Conservation (phyloP, 2,329 filamentous ascomycete genomes). For the Epichloe coenophiala region DNA sequence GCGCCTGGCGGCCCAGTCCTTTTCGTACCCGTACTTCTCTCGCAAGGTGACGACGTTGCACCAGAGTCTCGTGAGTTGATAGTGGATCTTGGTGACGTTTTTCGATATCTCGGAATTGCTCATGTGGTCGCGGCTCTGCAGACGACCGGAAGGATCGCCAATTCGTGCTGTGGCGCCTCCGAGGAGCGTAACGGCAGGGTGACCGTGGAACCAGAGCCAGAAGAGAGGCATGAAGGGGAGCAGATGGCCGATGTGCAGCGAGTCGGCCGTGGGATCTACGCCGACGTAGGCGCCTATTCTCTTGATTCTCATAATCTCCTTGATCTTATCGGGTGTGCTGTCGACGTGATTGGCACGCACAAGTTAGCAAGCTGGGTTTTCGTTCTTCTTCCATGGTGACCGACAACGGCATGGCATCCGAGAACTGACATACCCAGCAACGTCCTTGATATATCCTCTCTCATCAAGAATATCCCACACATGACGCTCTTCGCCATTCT, state of each 20-base stretch:
- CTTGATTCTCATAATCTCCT: constrained; percentile 48
- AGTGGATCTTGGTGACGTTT: constrained; percentile 56
- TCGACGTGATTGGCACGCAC: not conserved
- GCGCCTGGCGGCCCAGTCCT: constrained; percentile 51
- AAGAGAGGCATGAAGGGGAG: constrained; percentile 72
- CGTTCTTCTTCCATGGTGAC: not conserved
- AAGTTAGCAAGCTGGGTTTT: not conserved
- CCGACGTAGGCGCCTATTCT: constrained; percentile 66
- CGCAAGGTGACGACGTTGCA: constrained; percentile 55
- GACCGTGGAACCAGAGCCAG: constrained; percentile 71
- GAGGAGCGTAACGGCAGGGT: constrained; percentile 51
- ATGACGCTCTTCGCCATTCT: constrained; percentile 33
- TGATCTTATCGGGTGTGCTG: constrained; percentile 38
- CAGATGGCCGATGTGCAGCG: constrained; percentile 68
- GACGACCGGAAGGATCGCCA: constrained; percentile 63
- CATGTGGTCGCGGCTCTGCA: constrained; percentile 46
- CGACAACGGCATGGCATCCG: constrained; percentile 10
- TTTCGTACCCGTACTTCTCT: constrained; percentile 48
- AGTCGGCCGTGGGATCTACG: constrained; percentile 68
- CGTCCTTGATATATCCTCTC: constrained; percentile 59
- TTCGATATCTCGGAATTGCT: constrained; percentile 37
- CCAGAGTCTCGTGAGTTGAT: constrained; percentile 62
- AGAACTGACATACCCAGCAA: constrained; percentile 48
- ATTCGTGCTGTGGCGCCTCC: constrained; percentile 66
- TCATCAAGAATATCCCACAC: constrained; percentile 55